A percentile compares a stretch with the other conserved stretches of the same genome.
These are phyloP conservation scores for Austroboletus sp. DNA, from an alignment of 1,284 basidiomycete genomes.

Conservation along the genomic window DNA sequence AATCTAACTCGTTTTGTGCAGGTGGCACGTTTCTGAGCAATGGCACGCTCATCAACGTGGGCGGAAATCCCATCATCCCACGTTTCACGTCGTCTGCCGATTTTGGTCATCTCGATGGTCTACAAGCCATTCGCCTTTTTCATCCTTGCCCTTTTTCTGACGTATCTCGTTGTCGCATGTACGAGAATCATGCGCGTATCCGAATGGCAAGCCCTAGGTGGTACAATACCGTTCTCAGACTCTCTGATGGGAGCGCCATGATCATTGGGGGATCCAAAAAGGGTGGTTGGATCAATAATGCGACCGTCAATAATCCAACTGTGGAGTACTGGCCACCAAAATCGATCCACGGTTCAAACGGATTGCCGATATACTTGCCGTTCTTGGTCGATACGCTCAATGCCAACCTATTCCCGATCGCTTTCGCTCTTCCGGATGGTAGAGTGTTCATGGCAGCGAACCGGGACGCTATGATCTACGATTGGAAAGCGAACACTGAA, in stretches of 20 bases:
- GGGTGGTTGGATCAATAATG: constrained; percentile 78
- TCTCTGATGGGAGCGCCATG: constrained; percentile 73
- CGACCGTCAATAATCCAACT: constrained; percentile 72
- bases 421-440: constrained; percentile 66
- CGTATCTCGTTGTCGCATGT: constrained; percentile 49
- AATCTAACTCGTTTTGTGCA: constrained; percentile 85
- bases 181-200: constrained; percentile 58
- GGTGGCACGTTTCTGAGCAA: constrained; percentile 71
- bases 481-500: constrained; percentile 64
- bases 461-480: constrained; percentile 71
- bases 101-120: constrained; percentile 68
- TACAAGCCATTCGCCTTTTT: constrained; percentile 69
- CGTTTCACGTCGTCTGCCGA: constrained; percentile 58
- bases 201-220: constrained; percentile 69
- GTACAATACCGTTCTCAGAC: constrained; percentile 66
- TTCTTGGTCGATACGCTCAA: constrained; percentile 71
- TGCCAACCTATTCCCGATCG: constrained; percentile 77
- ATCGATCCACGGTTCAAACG: constrained; percentile 56
- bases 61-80: constrained; percentile 69
- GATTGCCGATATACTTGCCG: constrained; percentile 52
- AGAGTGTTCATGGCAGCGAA: constrained; percentile 76
- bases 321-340: constrained; percentile 78
- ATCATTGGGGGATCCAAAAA: constrained; percentile 73
- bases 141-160: constrained; percentile 56
- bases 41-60: constrained; percentile 69